Conservation (phyloP, 2,329 filamentous ascomycete species). For the Colletotrichum caudatum region DNA sequence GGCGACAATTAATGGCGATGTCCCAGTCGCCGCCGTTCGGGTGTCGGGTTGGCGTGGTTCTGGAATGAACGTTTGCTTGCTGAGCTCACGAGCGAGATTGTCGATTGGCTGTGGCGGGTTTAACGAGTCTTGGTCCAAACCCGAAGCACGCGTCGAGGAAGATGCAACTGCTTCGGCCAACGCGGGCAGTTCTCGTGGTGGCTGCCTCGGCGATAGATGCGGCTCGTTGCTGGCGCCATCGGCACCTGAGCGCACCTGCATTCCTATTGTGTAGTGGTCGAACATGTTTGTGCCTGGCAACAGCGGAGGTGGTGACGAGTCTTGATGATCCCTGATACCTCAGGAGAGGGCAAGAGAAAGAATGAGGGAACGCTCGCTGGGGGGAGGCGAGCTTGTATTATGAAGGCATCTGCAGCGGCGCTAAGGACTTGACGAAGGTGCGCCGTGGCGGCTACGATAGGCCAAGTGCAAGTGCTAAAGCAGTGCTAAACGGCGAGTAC, state of each 20-base stretch:
- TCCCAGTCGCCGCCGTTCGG: neutral
- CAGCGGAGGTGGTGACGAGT: neutral
- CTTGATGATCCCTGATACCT: neutral
- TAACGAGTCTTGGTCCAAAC: neutral
- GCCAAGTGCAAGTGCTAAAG: constrained; percentile 24
- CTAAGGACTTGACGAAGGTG: constrained; percentile 21
- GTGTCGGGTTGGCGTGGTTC: constrained; percentile 1
- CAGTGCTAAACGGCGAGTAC: constrained; percentile 2
- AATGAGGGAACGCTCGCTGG: neutral
- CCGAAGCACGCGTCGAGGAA: neutral
- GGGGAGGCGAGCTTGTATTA: constrained; percentile 27
- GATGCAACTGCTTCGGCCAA: constrained; percentile 5
- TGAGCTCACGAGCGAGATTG: constrained; percentile 32
- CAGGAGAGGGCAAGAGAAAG: constrained; percentile 2
- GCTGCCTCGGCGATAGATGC: constrained; percentile 31
- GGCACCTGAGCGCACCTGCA: constrained; percentile 20
- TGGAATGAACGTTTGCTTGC: constrained; percentile 32
- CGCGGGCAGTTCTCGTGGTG: constrained; percentile 14
- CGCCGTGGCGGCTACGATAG: constrained; percentile 37
- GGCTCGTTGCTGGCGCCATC: constrained; percentile 15
- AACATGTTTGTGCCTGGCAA: constrained; percentile 23
- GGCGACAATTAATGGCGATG: constrained; percentile 12
- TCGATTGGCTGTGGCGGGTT: constrained; percentile 28
- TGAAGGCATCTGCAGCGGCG: constrained; percentile 39
- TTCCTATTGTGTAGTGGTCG: constrained; percentile 34